Conservation (phyloP, 2,329 filamentous ascomycete species). For the Microascus cirrosus region DNA sequence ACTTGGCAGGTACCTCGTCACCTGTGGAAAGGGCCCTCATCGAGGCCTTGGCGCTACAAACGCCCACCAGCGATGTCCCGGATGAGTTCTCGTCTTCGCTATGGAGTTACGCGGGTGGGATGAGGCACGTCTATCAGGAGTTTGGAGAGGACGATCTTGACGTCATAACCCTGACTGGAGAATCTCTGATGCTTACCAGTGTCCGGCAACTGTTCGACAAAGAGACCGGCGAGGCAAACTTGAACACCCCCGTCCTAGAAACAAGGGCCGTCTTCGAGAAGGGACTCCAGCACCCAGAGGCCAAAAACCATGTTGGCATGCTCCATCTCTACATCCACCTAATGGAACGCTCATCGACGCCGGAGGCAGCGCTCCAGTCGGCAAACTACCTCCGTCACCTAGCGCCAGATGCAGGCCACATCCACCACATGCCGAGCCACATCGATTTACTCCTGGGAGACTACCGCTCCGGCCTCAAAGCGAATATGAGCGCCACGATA, state of each 20-base stretch:
- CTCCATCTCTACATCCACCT: conserved; percentile 69
- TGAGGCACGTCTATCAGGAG: conserved; percentile 21
- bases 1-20: conserved; percentile 19
- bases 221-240: conserved; percentile 17
- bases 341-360: conserved; percentile 62
- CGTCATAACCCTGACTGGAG: conserved; percentile 22
- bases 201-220: conserved; percentile 34
- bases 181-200: conserved; percentile 35
- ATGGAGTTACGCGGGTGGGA: conserved; percentile 25
- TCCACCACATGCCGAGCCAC: conserved; percentile 69
- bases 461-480: conserved; percentile 53
- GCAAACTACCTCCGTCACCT: conserved; percentile 53
- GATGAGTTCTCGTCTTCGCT: conserved; percentile 45
- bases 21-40: conserved; percentile 36
- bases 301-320: conserved; percentile 52
- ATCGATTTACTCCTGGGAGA: conserved; percentile 64
- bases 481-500: conserved; percentile 53
- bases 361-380: conserved; percentile 48
- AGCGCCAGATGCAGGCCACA: conserved; percentile 58
- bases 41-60: conserved; percentile 41
- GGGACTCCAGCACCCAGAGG: conserved; percentile 38
- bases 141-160: conserved; percentile 27
- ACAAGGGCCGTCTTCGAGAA: conserved; percentile 18
- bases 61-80: conserved; percentile 37
- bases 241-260: conserved; percentile 6